Base-by-base conservation (phyloP, 768 basidiomycete species). In the Tulasnella sp. region DNA sequence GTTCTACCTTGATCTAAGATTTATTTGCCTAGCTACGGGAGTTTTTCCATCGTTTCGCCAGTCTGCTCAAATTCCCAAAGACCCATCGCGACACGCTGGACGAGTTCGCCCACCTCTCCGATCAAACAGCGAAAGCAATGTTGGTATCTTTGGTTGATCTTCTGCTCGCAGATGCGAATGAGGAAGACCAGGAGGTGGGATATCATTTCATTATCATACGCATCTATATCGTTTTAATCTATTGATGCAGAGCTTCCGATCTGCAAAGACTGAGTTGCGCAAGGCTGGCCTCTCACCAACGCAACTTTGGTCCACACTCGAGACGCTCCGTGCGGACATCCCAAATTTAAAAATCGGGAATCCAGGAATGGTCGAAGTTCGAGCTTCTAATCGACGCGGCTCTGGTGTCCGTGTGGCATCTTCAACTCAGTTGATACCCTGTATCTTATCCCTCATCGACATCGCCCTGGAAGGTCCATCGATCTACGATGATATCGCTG, bases 391-490 rank as follows among this genome's bases (percentile, higher is more conserved):
- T 0, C 24, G 44, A 19, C 38, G 79, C 81, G n/a, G 77, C 80
- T 17, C 78, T 83, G 15, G 65, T 59, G 73, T 69, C 59, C 71
- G 61, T 62, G 76, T 76, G 65, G 68, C 72, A 3, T 68, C 66
- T 19, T 73, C 85, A 0, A 76, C 76, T 3, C 88, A 88, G 64
- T 74, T 90, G 65, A 72, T 90, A 13, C 86, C 87, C 15, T 75
- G 86, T 21, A 66, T 89, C 27, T 62, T 75, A 5, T 76, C 79
- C 3, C 72, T 91, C n/a, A 76, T 85, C 13, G 75, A 84, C 41
- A 70, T 70, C 5, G 76, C 73, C 1, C 64, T 82, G 17, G 69
- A 75, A 26, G 76, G 81, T 7, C 70, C 74, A 47, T 65, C 67
- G 17, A 70, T 85, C 21, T 78, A 80, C 11, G 76, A 79, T 29